phyloP scores from a whole-genome alignment of 2,329 filamentous ascomycete species.

The Colletotrichum ledebouriae region DNA sequence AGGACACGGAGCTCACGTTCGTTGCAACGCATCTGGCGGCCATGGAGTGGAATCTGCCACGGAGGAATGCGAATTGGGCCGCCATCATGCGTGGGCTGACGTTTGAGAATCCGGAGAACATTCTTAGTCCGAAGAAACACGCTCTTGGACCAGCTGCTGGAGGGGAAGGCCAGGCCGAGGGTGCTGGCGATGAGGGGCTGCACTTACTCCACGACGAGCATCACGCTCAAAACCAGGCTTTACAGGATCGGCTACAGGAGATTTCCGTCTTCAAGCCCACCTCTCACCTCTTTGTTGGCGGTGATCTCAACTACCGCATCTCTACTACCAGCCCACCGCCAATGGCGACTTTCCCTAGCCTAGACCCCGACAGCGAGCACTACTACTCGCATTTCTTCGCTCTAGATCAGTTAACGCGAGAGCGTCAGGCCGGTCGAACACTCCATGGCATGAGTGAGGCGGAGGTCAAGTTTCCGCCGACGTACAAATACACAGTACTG shows the following conservation, averaged over 20 bases:
- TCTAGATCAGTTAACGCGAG: slow-evolving; percentile 83
- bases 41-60: slow-evolving; percentile 82
- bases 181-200: slow-evolving; percentile 47
- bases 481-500: slow-evolving; percentile 85
- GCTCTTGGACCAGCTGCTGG: neutral
- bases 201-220: slow-evolving; percentile 53
- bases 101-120: slow-evolving; percentile 71
- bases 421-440: slow-evolving; percentile 76
- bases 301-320: slow-evolving; percentile 96
- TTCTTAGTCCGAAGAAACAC: slow-evolving; percentile 47
- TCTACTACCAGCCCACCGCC: slow-evolving; percentile 73
- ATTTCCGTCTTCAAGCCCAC: slow-evolving; percentile 80
- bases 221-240: slow-evolving; percentile 50
- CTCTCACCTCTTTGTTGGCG: slow-evolving; percentile 86
- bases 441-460: slow-evolving; percentile 85
- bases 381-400: slow-evolving; percentile 78
- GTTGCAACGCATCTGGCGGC: slow-evolving; percentile 90
- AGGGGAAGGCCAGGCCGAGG: slow-evolving; percentile 44
- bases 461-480: slow-evolving; percentile 84
- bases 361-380: slow-evolving; percentile 64
- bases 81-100: slow-evolving; percentile 84
- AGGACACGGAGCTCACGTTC: slow-evolving; percentile 80
- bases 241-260: slow-evolving; percentile 64
- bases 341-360: slow-evolving; percentile 73
- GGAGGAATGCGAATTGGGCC: slow-evolving; percentile 90